phyloP scores from a whole-genome alignment of 2,329 filamentous ascomycete species.

The Stemphylium lycopersici region DNA sequence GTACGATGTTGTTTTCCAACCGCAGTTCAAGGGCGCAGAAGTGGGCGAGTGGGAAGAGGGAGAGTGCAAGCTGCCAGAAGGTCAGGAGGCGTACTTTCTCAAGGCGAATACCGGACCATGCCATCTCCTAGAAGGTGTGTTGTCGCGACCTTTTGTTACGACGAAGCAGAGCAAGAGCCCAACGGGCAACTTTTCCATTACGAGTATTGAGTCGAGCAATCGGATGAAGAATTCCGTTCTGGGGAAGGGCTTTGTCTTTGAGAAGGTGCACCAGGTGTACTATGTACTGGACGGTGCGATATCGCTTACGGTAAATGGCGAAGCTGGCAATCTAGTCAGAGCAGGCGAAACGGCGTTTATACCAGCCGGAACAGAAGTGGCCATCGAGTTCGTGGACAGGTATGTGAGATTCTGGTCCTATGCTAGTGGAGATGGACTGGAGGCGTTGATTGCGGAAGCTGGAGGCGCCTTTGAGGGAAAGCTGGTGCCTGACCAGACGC shows the following conservation, averaged over 20 bases:
- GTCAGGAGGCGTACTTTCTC: conserved; percentile 20
- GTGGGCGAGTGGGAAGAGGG: conserved; percentile 12
- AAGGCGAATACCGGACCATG: conserved; percentile 28
- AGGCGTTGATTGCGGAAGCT: conserved; percentile 23
- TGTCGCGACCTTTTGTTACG: conserved; percentile 24
- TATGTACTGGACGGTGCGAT: conserved; percentile 25
- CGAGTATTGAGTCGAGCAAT: conserved; percentile 28
- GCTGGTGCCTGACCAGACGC: conserved; percentile 18
- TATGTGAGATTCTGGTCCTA: conserved; percentile 29
- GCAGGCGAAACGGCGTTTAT: conserved; percentile 27
- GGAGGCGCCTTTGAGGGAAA: conserved; percentile 21
- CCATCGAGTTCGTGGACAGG: conserved; percentile 21
- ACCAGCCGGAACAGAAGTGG: conserved; percentile 20
- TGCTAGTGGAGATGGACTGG: conserved; percentile 25
- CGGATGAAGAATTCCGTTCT: conserved; percentile 11
- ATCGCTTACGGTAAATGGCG: conserved; percentile 13
- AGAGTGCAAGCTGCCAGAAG: conserved; percentile 15
- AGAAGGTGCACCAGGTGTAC: conserved; percentile 24
- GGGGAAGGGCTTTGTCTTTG: conserved; percentile 17
- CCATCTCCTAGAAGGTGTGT: conserved; percentile 21
- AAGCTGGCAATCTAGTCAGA: conserved; percentile 16
- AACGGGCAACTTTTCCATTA: conserved; percentile 24
- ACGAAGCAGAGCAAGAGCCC: conserved; percentile 17
- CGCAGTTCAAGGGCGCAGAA: conserved; percentile 18
- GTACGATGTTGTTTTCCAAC: conserved; percentile 26